A percentile compares a stretch with the other conserved stretches of the same genome.
Conservation (phyloP, 2,329 filamentous ascomycete genomes). For the Colletotrichum phormii region DNA sequence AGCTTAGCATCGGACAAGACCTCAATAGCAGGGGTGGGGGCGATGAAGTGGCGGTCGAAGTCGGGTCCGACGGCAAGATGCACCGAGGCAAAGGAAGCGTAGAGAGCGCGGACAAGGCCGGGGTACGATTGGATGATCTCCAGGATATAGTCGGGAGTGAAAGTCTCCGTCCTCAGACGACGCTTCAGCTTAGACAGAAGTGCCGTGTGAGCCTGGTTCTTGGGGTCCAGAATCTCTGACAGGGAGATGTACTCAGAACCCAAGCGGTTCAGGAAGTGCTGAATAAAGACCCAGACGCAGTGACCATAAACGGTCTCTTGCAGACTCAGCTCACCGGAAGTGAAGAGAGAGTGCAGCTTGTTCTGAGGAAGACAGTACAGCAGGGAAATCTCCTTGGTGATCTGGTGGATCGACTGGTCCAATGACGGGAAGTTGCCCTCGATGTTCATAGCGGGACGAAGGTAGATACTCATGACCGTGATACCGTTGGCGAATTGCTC, state of each 20-base stretch:
- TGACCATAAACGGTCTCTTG: slow-evolving; percentile 98
- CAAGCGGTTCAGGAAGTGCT: slow-evolving; percentile 96
- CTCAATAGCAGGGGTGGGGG: slow-evolving; percentile 69
- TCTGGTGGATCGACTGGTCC: slow-evolving; percentile 96
- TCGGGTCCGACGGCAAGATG: slow-evolving; percentile 73
- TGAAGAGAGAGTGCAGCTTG: slow-evolving; percentile 92
- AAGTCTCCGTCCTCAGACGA: slow-evolving; percentile 93
- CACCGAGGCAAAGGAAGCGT: slow-evolving; percentile 89
- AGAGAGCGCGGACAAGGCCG: slow-evolving; percentile 85
- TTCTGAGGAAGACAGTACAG: slow-evolving; percentile 98
- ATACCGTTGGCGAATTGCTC: slow-evolving; percentile 99
- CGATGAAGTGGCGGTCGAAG: slow-evolving; percentile 62
- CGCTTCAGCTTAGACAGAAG: slow-evolving; percentile 82
- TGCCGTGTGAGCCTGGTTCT: slow-evolving; percentile 61
- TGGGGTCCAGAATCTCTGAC: slow-evolving; percentile 80
- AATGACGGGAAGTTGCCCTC: slow-evolving; percentile 78
- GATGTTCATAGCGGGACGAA: slow-evolving; percentile 76
- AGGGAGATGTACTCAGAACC: slow-evolving; percentile 93
- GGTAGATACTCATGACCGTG: slow-evolving; percentile 95
- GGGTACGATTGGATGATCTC: slow-evolving; percentile 97
- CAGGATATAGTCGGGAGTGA: slow-evolving; percentile 97
- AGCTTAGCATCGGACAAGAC: slow-evolving; percentile 81
- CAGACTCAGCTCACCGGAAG: slow-evolving; percentile 85
- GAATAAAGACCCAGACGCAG: slow-evolving; percentile 96
- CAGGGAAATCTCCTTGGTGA: slow-evolving; percentile 97